These are phyloP conservation scores for Physaria fendleri DNA, from an alignment of 345 rosid genomes.

Conservation along the genomic window DNA sequence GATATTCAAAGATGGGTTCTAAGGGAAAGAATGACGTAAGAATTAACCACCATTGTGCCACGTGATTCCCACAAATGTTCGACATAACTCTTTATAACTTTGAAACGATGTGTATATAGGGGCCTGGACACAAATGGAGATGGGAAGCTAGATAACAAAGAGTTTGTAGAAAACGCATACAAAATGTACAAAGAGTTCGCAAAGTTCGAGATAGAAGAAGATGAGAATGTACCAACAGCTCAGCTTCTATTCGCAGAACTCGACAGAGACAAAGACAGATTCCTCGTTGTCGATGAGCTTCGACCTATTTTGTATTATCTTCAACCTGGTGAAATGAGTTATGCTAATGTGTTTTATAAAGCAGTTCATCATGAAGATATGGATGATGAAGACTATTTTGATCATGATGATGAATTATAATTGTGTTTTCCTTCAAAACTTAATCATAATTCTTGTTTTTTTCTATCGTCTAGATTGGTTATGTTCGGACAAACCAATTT, in stretches of 20 bases:
- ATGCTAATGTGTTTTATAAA: conserved; percentile 54
- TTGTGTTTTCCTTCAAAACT: background rate
- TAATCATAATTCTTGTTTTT: background rate
- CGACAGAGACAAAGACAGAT: conserved; percentile 50
- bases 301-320: conserved; percentile 54
- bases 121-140: conserved; percentile 49
- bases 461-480: background rate
- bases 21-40: conserved; percentile 46
- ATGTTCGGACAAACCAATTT: no score
- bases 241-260: conserved; percentile 46
- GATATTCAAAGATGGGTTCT: conserved; percentile 51
- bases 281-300: conserved; percentile 44
- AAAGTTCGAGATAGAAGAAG: conserved; percentile 35
- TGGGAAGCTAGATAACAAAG: conserved; percentile 45
- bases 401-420: conserved; percentile 57
- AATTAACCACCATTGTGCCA: no score
- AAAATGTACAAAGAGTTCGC: conserved; percentile 40
- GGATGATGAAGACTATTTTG: conserved; percentile 37
- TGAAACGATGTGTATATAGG: conserved; percentile 22
- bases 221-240: conserved; percentile 27
- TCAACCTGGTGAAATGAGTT: conserved; percentile 54
- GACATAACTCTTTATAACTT: no score
- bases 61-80: no score
- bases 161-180: conserved; percentile 42
- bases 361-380: conserved; percentile 32